Evolutionary conservation across 129 eudicot genomes (phyloP), one percentile per base, ranked within the genome.

Genomic region (Flaveria robusta): DNA sequence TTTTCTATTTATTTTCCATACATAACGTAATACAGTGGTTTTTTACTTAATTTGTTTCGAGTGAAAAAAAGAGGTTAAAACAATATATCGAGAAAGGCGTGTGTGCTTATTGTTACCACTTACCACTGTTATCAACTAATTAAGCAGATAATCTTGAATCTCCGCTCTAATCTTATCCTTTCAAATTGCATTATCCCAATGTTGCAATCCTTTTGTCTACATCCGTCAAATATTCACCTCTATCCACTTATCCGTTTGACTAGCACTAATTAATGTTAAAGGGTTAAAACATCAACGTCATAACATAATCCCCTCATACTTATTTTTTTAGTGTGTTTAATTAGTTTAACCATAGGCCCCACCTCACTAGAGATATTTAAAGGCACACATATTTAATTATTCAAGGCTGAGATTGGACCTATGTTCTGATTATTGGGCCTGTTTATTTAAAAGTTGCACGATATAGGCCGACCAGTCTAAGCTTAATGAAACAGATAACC

Each of bases 271-370:
- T 51, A 8, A 43, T 43, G 49, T 59, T 46, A 14, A 75, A 31
- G n/a, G n/a, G 65, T 64, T 31, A 64, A 64, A 75, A 75, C 47
- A 66, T 64, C 62, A 65, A 75, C 56, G 16, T 74, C 78, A 34
- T 7, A 13, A 18, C 19, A 15, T 72, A 37, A 5, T 34, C 49
- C 31, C 75, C 31, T 71, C n/a, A 31, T 4, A 71, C 15, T 52
- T 50, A 10, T 5, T 51, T 14, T 10, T 58, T 56, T 20, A 56
- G 1, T 56, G 29, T 7, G 27, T 56, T 56, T 22, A 2, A 56
- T 6, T 56, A 29, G 34, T 29, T 29, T 34, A 34, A 34, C 39
- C 39, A 34, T 31, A 34, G 7, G 7, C 39, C 37, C 39, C 39
- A 5, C 39, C 1, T 34, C 39, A 34, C 5, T 34, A 34, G 39